phyloP scores from a whole-genome alignment of 371 early-diverging fungal species.

The Catenaria anguillulae region DNA sequence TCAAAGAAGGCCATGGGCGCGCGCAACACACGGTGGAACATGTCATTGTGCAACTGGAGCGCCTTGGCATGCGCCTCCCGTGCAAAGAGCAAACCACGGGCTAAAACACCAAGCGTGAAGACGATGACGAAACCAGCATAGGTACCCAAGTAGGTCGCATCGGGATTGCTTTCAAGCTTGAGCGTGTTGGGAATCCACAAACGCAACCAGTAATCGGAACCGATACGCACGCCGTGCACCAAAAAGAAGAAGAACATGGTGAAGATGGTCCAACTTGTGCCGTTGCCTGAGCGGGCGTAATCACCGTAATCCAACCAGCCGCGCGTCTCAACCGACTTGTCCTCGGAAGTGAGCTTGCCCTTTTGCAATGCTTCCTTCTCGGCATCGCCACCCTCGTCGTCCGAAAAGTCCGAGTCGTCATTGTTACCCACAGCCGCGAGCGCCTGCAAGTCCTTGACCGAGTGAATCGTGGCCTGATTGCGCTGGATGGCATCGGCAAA shows the following conservation, averaged over 20 bases:
- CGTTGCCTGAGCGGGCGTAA: slow-evolving; percentile 19
- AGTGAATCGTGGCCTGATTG: slow-evolving; percentile 52
- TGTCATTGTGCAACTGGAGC: slow-evolving; percentile 29
- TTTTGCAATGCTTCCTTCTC: slow-evolving; percentile 2
- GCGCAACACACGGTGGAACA: slow-evolving; percentile 31
- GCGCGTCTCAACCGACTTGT: slow-evolving; percentile 17
- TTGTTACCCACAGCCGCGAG: background rate
- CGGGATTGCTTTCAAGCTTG: slow-evolving; percentile 1
- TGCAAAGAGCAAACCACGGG: slow-evolving; percentile 28
- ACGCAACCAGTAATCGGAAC: slow-evolving; percentile 23
- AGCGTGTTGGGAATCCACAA: slow-evolving; percentile 11
- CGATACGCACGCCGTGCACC: slow-evolving; percentile 29
- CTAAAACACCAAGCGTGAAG: slow-evolving; percentile 28
- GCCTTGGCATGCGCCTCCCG: slow-evolving; percentile 24
- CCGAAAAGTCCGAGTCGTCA: background rate
- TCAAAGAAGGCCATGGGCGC: slow-evolving; percentile 85
- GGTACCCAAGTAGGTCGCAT: slow-evolving; percentile 21
- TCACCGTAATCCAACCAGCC: slow-evolving; percentile 16
- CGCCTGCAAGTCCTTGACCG: slow-evolving; percentile 27
- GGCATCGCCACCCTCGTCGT: slow-evolving; percentile 9
- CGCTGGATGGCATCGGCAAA: slow-evolving; percentile 44
- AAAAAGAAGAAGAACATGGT: slow-evolving; percentile 25
- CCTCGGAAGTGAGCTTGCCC: slow-evolving; percentile 11
- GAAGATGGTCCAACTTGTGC: slow-evolving; percentile 22
- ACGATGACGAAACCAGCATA: slow-evolving; percentile 26